Evolutionary conservation across 1,284 basidiomycete species (phyloP).

Genomic region (Tetrapyrgos nigripes): DNA sequence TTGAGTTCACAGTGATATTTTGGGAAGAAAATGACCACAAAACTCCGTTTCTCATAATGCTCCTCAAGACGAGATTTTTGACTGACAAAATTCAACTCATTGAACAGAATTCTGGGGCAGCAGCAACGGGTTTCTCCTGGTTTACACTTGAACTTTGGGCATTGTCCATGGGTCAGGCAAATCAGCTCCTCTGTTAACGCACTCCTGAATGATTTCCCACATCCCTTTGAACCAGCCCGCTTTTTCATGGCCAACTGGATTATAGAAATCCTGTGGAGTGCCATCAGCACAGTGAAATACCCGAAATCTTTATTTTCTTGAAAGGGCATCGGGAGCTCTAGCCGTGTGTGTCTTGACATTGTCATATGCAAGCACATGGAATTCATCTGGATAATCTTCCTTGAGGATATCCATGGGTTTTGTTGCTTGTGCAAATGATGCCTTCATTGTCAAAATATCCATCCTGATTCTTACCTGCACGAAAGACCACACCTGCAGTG

Average conservation of each 20-base stretch:
- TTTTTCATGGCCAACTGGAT: background rate
- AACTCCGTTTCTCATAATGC: conserved; percentile 15
- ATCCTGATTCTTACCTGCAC: conserved; percentile 30
- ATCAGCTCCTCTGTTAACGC: background rate
- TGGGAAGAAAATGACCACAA: conserved; percentile 20
- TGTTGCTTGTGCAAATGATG: conserved; percentile 22
- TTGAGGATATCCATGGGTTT: conserved; percentile 30
- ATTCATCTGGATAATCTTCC: conserved; percentile 20
- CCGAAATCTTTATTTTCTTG: background rate
- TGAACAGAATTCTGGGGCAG: conserved; percentile 23
- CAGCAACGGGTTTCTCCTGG: conserved; percentile 19
- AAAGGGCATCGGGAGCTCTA: conserved; percentile 26
- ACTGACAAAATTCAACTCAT: conserved; percentile 27
- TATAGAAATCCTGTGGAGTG: background rate
- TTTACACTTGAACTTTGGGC: conserved; percentile 22
- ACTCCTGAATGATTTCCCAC: background rate
- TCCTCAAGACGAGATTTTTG: conserved; percentile 22
- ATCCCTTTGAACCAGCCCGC: conserved; percentile 8
- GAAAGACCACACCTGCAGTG: conserved; percentile 22
- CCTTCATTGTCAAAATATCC: conserved; percentile 31
- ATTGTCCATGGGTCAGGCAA: conserved; percentile 11
- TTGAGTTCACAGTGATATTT: conserved; percentile 34
- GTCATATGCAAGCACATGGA: conserved; percentile 30
- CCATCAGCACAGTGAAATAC: background rate
- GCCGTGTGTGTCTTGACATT: conserved; percentile 33